Percentiles rank a stretch among this genome's conserved stretches.
These are phyloP conservation scores for Cystoisospora suis DNA, from an alignment of 169 alveolate species.

Conservation along the genomic window DNA sequence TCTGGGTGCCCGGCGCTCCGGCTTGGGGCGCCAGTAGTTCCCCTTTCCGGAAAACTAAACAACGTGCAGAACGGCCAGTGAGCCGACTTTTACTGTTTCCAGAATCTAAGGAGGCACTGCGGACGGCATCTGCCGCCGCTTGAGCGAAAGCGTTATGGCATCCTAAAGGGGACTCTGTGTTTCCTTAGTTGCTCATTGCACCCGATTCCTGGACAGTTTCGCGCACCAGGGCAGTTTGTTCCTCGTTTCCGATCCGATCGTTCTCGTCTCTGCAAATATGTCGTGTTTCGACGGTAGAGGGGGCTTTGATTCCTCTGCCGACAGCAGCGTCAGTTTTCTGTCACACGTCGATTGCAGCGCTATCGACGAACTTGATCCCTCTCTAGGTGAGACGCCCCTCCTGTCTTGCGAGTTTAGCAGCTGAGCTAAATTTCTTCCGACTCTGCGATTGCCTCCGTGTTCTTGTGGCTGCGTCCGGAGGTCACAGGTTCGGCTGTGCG, in stretches of 20 bases:
- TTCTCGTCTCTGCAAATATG: not conserved
- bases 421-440: not conserved
- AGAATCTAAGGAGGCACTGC: no score
- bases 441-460: not conserved
- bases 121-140: no score
- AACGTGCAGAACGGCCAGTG: no score
- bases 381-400: conserved; percentile 76
- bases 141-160: not conserved
- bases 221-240: no score
- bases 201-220: not conserved
- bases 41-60: no score
- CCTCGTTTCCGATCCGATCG: not conserved
- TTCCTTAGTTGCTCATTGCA: not conserved
- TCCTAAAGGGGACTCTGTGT: not conserved
- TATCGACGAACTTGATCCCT: conserved; percentile 92
- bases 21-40: no score
- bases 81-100: no score
- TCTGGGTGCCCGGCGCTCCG: no score
- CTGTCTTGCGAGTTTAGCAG: no score
- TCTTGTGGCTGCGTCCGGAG: not conserved
- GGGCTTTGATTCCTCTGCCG: not conserved
- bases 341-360: conserved; percentile 85
- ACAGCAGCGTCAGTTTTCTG: conserved; percentile 23
- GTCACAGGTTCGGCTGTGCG: not conserved
- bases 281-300: not conserved